Conservation (phyloP, 2,329 filamentous ascomycete genomes). For the Phyllosticta citrichinensis region DNA sequence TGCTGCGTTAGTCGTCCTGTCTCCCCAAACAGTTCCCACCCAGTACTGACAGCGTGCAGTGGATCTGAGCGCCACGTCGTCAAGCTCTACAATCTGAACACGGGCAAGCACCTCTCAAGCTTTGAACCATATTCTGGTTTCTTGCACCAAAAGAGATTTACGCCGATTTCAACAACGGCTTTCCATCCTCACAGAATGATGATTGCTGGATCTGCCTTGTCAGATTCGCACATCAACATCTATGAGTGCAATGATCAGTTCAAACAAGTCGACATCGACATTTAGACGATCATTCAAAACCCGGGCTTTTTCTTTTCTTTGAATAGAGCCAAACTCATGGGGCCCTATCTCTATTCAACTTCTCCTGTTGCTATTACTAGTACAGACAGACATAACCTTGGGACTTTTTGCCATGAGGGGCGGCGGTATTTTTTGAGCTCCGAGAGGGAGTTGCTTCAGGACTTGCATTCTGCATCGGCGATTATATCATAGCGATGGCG, state of each 20-base stretch:
- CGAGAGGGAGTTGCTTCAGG: neutral
- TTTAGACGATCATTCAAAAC: neutral
- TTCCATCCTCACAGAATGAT: conserved; percentile 95
- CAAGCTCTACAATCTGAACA: conserved; percentile 79
- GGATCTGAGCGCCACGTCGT: conserved; percentile 82
- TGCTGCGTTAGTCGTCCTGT: conserved; percentile 60
- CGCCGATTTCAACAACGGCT: conserved; percentile 76
- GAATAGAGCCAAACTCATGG: neutral
- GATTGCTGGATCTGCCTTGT: conserved; percentile 74
- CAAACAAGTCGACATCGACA: neutral
- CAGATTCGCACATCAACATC: conserved; percentile 84
- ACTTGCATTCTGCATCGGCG: conserved; percentile 7
- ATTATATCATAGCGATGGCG: conserved; percentile 12
- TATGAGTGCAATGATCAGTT: conserved; percentile 51
- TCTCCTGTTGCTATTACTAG: neutral
- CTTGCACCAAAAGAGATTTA: conserved; percentile 67
- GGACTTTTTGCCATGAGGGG: neutral
- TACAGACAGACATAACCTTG: neutral
- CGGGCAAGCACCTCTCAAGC: conserved; percentile 66
- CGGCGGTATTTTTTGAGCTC: neutral
- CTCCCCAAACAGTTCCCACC: neutral
- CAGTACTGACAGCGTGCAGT: conserved; percentile 37
- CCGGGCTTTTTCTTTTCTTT: neutral
- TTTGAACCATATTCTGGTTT: conserved; percentile 88
- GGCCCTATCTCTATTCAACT: neutral